phyloP scores from a whole-genome alignment of 176 grass and related monocot species.

The Oryza longistaminata region DNA sequence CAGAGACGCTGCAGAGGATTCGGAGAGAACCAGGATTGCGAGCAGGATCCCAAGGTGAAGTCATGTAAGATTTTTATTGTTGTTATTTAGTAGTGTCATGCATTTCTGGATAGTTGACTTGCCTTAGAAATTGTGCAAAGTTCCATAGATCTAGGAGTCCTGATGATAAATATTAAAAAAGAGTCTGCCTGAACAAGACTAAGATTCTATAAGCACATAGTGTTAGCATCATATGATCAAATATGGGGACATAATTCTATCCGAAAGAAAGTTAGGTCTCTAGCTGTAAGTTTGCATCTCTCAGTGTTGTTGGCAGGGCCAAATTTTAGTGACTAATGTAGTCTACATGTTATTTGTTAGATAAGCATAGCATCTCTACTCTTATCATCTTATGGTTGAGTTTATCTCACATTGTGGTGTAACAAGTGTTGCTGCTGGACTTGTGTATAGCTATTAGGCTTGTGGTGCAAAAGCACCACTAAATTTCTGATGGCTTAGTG shows the following conservation, averaged over 20 bases:
- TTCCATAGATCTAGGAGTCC: background rate
- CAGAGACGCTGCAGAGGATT: constrained; percentile 89
- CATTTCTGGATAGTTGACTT: background rate
- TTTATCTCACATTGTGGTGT: background rate
- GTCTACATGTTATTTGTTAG: background rate
- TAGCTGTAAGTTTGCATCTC: constrained; percentile 8
- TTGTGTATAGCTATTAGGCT: constrained; percentile 16
- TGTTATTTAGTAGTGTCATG: constrained; percentile 29
- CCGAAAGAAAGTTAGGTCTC: background rate
- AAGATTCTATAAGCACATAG: background rate
- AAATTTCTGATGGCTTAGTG: background rate
- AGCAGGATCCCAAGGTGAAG: constrained; percentile 99
- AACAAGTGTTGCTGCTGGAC: background rate
- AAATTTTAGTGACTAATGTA: constrained; percentile 1
- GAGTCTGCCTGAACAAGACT: background rate
- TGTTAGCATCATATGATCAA: constrained; percentile 2
- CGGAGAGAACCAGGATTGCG: constrained; percentile 89
- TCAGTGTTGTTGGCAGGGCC: background rate
- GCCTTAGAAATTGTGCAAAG: constrained; percentile 1
- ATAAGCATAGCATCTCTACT: background rate
- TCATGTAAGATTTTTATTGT: constrained; percentile 86
- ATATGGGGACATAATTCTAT: background rate
- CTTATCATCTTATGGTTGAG: background rate
- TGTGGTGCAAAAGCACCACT: background rate
- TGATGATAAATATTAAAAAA: background rate